Evolutionary conservation across 768 basidiomycete species (phyloP), one percentile per base, ranked within the genome.

Genomic region (Lactarius pseudohatsudake): DNA sequence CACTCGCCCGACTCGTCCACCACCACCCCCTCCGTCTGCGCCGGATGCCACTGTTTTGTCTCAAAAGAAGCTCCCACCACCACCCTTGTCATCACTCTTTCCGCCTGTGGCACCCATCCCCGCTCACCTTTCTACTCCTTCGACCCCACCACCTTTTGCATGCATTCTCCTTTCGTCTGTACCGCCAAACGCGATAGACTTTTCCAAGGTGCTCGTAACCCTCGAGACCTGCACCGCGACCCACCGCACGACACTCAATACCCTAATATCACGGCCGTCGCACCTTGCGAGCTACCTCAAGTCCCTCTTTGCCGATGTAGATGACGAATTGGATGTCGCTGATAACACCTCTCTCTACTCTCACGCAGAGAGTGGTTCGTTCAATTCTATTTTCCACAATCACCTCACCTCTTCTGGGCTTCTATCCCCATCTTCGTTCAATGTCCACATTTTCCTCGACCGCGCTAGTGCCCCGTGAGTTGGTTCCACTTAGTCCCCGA

Each of bases 381-480:
- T 89, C 72, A 81, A 80, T 20, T 73, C 82, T 0, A 79, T 82
- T 66, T 87, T 90, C 73, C 83, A 81, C 47, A 81, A 84, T 34
- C 90, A 91, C 69, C 83, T 90, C 9, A 76, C 83, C 16, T 83
- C 87, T 8, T 84, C 85, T 62, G 87, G 86, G 7, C 76, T 85
- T 45, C 73, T 87, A 4, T 81, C 79, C 30, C 73, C 80, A 2
- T 79, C 84, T 6, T 28, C 66, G 13, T 77, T 77, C 43, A 79
- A 76, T 54, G 75, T 92, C 41, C 89, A 92, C 68, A 71, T 94
- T 16, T 94, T 94, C 77, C 79, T 94, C 28, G 92, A 94, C 73
- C 81, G 92, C 30, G 83, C 92, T 0, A 92, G 91, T 71, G 79
- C 86, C 36, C 88, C 92, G 90, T 92, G 76, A 80, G 91, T 83